These are phyloP conservation scores for Mucor piriformis DNA, from an alignment of 371 early-diverging fungal species.

Conservation along the genomic window DNA sequence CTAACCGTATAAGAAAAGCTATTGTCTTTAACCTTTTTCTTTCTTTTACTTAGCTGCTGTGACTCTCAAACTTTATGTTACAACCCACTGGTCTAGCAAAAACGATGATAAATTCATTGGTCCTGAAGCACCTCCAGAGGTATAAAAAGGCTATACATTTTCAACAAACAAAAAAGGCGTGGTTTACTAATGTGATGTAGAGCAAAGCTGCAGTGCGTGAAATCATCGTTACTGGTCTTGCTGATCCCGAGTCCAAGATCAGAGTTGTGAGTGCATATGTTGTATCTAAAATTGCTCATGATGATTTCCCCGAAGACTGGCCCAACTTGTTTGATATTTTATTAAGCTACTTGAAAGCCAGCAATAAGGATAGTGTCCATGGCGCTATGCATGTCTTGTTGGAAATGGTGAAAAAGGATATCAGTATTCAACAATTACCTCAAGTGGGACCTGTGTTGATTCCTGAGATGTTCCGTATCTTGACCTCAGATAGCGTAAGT, in stretches of 20 bases:
- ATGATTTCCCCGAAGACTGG: slow-evolving; percentile 96
- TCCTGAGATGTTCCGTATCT: slow-evolving; percentile 81
- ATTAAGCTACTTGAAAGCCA: slow-evolving; percentile 68
- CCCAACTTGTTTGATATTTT: slow-evolving; percentile 85
- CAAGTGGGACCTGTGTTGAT: slow-evolving; percentile 77
- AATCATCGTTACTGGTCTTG: slow-evolving; percentile 57
- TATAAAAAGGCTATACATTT: slow-evolving; percentile 9
- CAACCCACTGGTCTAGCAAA: slow-evolving; percentile 77
- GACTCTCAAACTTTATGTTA: slow-evolving; percentile 76
- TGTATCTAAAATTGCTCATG: slow-evolving; percentile 85
- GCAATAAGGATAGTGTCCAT: slow-evolving; percentile 74
- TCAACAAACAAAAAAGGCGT: neutral
- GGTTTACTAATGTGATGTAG: slow-evolving; percentile 17
- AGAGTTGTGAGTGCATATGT: slow-evolving; percentile 78
- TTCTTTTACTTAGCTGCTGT: slow-evolving; percentile 69
- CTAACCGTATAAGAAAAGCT: neutral
- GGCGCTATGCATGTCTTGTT: slow-evolving; percentile 87
- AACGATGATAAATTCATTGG: slow-evolving; percentile 62
- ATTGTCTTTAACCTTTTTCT: slow-evolving; percentile 33
- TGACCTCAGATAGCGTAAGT: slow-evolving; percentile 57
- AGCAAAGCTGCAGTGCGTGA: slow-evolving; percentile 57
- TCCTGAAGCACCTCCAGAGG: slow-evolving; percentile 61
- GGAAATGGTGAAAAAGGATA: slow-evolving; percentile 84
- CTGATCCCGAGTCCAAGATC: slow-evolving; percentile 61
- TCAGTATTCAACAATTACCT: slow-evolving; percentile 86